Base-by-base conservation (phyloP, 2,329 filamentous ascomycete species). In the Periconia sp. region DNA sequence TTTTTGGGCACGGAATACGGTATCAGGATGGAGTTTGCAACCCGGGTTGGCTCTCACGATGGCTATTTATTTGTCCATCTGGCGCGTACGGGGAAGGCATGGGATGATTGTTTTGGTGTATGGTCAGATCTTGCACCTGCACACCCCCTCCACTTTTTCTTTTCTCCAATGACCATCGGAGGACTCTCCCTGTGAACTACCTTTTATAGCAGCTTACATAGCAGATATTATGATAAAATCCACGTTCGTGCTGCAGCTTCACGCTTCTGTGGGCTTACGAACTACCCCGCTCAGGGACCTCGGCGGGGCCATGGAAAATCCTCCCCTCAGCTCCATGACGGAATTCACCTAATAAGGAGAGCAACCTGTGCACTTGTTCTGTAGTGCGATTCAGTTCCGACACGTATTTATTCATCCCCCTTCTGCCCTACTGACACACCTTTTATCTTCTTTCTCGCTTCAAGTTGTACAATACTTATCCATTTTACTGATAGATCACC, bases 1-100 rank as follows among this genome's bases (percentile, higher is more conserved):
- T 65, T 52, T 31, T 37, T 38, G 32, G 23, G 26, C 17, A 37
- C 33, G 38, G 44, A 37, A 22, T 33, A 48, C 30, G 37, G 29
- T 28, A 34, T 34, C 36, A 43, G 17, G 39, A 50, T 46, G n/a
- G 23, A 23, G 26, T 45, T 10, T 32, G 25, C 31, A 24, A 40
- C 34, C 31, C 21, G 37, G 37, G 12, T 43, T 36, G 40, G 38
- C 23, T n/a, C 16, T 37, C 16, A 17, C 32, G 21, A 13, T 23
- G 37, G 33, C 15, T n/a, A 42, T 24, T 43, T 40, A n/a, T 28
- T 17, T 43, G 23, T 37, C 40, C 32, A 18, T 32, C 37, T 11
- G 35, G 39, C 40, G 36, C 26, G 32, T 29, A 38, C 21, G 40
- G 26, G 12, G 29, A 24, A 40, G 36, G 30, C 23, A 28, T 19